Evolutionary conservation across 805 yeast species (phyloP).

Genomic region (Yamadazyma olivae): DNA sequence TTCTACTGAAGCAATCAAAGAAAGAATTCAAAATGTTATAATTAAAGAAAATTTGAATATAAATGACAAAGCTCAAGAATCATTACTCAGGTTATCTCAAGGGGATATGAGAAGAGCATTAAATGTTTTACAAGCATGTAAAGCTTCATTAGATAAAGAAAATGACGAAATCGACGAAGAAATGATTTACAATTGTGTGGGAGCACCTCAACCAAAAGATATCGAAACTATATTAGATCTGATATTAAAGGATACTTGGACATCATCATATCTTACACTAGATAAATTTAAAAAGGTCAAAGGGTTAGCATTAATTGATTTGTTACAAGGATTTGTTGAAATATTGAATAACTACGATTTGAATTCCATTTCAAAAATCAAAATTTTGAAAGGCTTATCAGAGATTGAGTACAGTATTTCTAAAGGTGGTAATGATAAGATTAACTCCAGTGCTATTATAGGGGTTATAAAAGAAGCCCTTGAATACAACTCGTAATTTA

Average conservation of each 20-base stretch:
- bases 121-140: slow-evolving; percentile 91
- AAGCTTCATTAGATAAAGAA: slow-evolving; percentile 52
- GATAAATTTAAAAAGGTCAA: slow-evolving; percentile 61
- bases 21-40: slow-evolving; percentile 67
- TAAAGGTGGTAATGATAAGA: slow-evolving; percentile 87
- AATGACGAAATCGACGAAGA: slow-evolving; percentile 54
- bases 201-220: slow-evolving; percentile 91
- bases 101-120: slow-evolving; percentile 98
- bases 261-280: slow-evolving; percentile 66
- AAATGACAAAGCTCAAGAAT: slow-evolving; percentile 53
- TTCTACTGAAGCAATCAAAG: slow-evolving; percentile 60
- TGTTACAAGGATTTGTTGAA: slow-evolving; percentile 72
- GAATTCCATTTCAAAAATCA: slow-evolving; percentile 56
- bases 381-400: slow-evolving; percentile 66
- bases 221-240: slow-evolving; percentile 72
- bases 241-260: slow-evolving; percentile 85
- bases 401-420: slow-evolving; percentile 91
- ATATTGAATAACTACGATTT: slow-evolving; percentile 69
- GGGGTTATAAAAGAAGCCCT: slow-evolving; percentile 76
- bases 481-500: too few species aligned
- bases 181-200: slow-evolving; percentile 90
- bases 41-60: slow-evolving; percentile 63
- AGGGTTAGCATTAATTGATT: slow-evolving; percentile 88
- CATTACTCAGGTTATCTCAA: slow-evolving; percentile 69
- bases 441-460: slow-evolving; percentile 86